Percentiles rank a stretch among this genome's conserved stretches.
phyloP scores from a whole-genome alignment of 108 stramenopile genomes.

The Cylindrotheca fusiformis region DNA sequence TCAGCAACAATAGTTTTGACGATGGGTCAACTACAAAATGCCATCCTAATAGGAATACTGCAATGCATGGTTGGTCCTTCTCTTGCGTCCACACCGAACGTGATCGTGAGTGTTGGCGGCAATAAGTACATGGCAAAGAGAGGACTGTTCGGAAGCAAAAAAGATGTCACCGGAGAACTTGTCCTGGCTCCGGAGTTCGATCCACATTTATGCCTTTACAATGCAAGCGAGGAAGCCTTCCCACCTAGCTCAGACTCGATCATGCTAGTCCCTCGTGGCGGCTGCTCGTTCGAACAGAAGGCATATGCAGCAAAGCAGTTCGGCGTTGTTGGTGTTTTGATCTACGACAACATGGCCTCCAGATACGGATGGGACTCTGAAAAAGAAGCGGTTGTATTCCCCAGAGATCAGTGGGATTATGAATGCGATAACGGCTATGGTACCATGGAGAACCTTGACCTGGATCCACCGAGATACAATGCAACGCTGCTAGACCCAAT shows the following conservation, averaged over 20 bases:
- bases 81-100: constrained; percentile 5
- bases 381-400: constrained; percentile 13
- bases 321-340: constrained; percentile 59
- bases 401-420: constrained; percentile 15
- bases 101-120: constrained; percentile 17
- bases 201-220: constrained; percentile 2
- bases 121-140: constrained; percentile 21
- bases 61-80: no score
- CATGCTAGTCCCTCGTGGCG: constrained; percentile 61
- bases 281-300: constrained; percentile 70
- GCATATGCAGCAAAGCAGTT: constrained; percentile 54
- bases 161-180: constrained; percentile 9
- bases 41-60: background rate
- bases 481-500: constrained; percentile 13
- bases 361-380: constrained; percentile 38
- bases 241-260: constrained; percentile 7
- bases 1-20: no score
- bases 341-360: constrained; percentile 58
- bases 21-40: background rate
- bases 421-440: constrained; percentile 30
- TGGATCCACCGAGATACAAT: constrained; percentile 33
- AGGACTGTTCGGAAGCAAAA: constrained; percentile 24
- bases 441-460: constrained; percentile 15
- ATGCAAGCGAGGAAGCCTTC: background rate
- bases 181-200: constrained; percentile 19